Evolutionary conservation across 768 basidiomycete species (phyloP).

Genomic region (Mycena amicta): DNA sequence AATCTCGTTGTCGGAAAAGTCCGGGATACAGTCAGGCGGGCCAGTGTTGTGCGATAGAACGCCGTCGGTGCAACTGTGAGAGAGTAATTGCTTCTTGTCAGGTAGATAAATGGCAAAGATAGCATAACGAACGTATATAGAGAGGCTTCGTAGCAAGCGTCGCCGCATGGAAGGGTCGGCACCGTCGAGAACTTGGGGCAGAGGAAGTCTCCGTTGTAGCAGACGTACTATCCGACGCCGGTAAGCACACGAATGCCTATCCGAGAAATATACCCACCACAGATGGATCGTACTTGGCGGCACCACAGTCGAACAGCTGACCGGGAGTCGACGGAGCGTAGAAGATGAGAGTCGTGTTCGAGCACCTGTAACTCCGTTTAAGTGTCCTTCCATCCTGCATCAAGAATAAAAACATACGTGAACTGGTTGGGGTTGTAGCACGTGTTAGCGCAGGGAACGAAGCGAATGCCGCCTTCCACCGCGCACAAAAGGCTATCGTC

Average conservation of each 20-base stretch:
- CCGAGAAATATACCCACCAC: neutral
- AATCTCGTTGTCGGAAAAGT: neutral
- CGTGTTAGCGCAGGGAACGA: slow-evolving; percentile 5
- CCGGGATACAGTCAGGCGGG: neutral
- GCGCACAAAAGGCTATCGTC: slow-evolving; percentile 18
- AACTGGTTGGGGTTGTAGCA: slow-evolving; percentile 13
- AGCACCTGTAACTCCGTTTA: slow-evolving; percentile 7
- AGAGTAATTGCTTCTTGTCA: neutral
- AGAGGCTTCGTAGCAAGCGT: slow-evolving; percentile 4
- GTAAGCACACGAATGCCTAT: neutral
- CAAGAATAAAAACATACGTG: neutral
- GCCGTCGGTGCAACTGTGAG: slow-evolving; percentile 1
- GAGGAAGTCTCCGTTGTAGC: slow-evolving; percentile 13
- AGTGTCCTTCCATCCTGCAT: neutral
- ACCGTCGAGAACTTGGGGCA: slow-evolving; percentile 8
- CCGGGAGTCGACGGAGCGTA: neutral
- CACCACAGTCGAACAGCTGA: slow-evolving; percentile 7
- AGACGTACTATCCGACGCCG: slow-evolving; percentile 11
- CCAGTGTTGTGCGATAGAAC: neutral
- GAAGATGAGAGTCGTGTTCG: slow-evolving; percentile 7
- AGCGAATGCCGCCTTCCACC: slow-evolving; percentile 9
- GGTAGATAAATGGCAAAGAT: neutral
- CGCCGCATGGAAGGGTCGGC: slow-evolving; percentile 6
- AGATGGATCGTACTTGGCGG: slow-evolving; percentile 7
- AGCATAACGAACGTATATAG: slow-evolving; percentile 8